Conservation (phyloP, 225 moss, liverwort and hornwort species). For the Ulota crispa region DNA sequence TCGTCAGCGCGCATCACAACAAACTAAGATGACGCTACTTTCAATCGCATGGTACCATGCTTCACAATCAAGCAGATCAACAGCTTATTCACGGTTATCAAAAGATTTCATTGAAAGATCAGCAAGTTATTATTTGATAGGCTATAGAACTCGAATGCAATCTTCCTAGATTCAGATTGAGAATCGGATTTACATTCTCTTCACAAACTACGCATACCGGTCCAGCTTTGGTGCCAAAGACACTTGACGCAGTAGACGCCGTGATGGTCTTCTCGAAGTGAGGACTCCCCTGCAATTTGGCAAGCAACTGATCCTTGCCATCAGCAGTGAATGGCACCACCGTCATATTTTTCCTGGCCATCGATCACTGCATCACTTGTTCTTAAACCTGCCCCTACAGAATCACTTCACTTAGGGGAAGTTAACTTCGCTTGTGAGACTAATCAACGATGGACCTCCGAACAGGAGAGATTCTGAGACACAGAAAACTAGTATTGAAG, state of each 20-base stretch:
- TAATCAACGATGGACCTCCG: background rate
- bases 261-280: constrained; percentile 22
- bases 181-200: background rate
- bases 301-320: background rate
- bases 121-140: background rate
- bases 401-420: background rate
- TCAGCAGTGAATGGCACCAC: background rate
- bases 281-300: background rate
- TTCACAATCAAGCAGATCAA: background rate
- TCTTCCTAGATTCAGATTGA: background rate
- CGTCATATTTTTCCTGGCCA: background rate
- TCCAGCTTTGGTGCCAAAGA: background rate
- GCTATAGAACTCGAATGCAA: background rate
- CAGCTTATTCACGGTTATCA: background rate
- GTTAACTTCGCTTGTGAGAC: background rate
- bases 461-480: background rate
- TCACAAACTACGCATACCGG: background rate
- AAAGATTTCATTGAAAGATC: background rate
- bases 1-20: background rate
- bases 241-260: background rate
- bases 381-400: background rate
- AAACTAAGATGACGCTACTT: background rate
- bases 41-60: background rate
- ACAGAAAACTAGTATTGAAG: background rate
- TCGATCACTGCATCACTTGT: background rate